These are phyloP conservation scores for Zygoascus hellenicus DNA, from an alignment of 1,139 yeast genomes.

Conservation along the genomic window DNA sequence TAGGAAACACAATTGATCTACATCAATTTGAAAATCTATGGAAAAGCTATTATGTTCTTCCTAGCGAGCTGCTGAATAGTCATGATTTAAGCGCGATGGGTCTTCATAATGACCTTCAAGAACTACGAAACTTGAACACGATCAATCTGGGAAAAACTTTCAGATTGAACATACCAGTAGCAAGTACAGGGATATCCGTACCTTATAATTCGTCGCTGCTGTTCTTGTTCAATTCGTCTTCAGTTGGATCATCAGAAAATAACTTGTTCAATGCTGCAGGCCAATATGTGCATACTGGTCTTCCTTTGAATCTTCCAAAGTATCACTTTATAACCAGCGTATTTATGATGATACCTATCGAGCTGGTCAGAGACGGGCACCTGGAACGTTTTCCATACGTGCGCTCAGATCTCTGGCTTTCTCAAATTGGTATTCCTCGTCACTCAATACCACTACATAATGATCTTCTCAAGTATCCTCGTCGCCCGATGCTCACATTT, in stretches of 20 bases:
- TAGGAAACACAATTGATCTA: background rate
- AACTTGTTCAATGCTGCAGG: constrained; percentile 9
- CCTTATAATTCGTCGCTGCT: constrained; percentile 24
- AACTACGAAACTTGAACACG: constrained; percentile 12
- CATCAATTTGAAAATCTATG: constrained; percentile 16
- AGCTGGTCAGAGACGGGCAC: constrained; percentile 1
- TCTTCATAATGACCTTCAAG: constrained; percentile 12
- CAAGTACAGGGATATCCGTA: constrained; percentile 17
- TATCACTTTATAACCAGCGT: constrained; percentile 21
- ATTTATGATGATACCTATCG: constrained; percentile 22
- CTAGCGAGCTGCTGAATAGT: constrained; percentile 21
- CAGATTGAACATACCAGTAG: constrained; percentile 15
- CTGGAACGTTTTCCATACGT: constrained; percentile 13
- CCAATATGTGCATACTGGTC: constrained; percentile 21
- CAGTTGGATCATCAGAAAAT: background rate
- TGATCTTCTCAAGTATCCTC: constrained; percentile 15
- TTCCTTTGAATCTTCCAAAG: constrained; percentile 25
- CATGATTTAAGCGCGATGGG: constrained; percentile 19
- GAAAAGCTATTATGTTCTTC: constrained; percentile 20
- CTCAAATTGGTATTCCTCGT: constrained; percentile 16
- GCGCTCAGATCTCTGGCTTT: constrained; percentile 20
- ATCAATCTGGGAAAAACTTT: constrained; percentile 17
- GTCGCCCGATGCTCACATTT: constrained; percentile 20
- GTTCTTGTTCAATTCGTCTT: constrained; percentile 23
- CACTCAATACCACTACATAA: constrained; percentile 19